phyloP scores from a whole-genome alignment of 371 early-diverging fungal species.

The Mortierella sp. region DNA sequence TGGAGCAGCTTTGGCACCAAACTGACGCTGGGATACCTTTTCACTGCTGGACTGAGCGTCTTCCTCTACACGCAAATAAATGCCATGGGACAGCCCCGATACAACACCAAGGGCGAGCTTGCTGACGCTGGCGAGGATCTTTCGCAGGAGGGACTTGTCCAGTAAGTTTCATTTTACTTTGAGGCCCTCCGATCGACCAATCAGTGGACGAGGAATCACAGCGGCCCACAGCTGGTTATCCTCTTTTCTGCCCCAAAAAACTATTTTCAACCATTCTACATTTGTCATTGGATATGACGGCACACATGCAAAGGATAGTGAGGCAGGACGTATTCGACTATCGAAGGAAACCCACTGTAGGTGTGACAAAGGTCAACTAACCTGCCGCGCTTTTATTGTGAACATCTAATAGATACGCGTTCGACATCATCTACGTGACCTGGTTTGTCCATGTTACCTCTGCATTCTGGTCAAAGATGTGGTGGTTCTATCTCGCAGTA shows the following conservation, averaged over 20 bases:
- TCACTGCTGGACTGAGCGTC: constrained; percentile 63
- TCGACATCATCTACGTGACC: constrained; percentile 86
- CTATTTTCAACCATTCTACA: constrained; percentile 5
- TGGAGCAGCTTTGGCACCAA: constrained; percentile 64
- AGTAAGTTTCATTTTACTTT: constrained; percentile 58
- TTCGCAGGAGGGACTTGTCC: constrained; percentile 77
- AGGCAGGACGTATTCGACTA: not conserved
- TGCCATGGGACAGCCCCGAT: constrained; percentile 67
- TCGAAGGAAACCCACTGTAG: too few relatives aligned
- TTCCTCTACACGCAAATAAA: constrained; percentile 65
- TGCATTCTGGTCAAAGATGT: constrained; percentile 74
- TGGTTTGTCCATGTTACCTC: constrained; percentile 83
- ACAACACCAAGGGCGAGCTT: constrained; percentile 67
- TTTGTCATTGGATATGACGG: constrained; percentile 42
- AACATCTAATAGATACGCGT: constrained; percentile 69
- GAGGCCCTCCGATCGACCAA: not conserved
- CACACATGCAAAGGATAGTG: not conserved
- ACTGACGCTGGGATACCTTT: constrained; percentile 59
- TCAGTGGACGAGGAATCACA: constrained; percentile 7
- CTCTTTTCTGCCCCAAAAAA: not conserved
- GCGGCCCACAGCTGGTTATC: not conserved
- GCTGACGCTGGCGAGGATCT: constrained; percentile 78
- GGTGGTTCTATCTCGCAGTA: constrained; percentile 76
- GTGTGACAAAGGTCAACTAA: not conserved
- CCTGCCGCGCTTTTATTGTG: not conserved